Percentiles rank a stretch among this genome's conserved stretches.
Evolutionary conservation across 2,329 filamentous ascomycete genomes (phyloP).

Genomic region (Exophiala dermatitidis): DNA sequence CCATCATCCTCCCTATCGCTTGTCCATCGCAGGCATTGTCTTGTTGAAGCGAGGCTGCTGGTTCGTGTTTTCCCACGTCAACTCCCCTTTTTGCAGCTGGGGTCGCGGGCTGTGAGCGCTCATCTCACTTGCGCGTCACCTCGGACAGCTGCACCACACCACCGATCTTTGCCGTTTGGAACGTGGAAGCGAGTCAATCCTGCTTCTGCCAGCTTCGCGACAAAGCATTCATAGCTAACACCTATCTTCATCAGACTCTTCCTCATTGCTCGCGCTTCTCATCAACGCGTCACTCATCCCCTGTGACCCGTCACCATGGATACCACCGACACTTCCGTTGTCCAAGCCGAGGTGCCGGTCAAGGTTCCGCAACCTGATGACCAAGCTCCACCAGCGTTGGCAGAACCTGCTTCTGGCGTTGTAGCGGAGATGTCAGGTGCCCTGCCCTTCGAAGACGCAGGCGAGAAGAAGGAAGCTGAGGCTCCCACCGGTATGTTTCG

Average conservation of each 20-base stretch:
- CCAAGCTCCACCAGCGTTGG: conserved; percentile 22
- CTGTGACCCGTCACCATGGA: conserved; percentile 12
- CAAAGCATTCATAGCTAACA: conserved; percentile 6
- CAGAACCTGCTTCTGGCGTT: conserved; percentile 23
- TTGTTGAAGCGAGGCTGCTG: conserved; percentile 7
- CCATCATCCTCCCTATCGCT: conserved; percentile 15
- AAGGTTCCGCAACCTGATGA: conserved; percentile 24
- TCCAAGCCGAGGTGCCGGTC: conserved; percentile 21
- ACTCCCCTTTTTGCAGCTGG: neutral
- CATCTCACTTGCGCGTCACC: conserved; percentile 1
- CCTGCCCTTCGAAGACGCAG: conserved; percentile 34
- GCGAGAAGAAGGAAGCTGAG: conserved; percentile 30
- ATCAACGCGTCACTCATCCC: conserved; percentile 13
- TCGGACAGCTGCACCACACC: neutral
- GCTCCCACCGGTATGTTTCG: conserved; percentile 24
- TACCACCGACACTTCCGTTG: conserved; percentile 6
- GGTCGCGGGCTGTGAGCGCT: neutral
- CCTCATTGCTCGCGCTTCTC: neutral
- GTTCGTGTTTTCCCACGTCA: conserved; percentile 10
- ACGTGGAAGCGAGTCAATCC: neutral
- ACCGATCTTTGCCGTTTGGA: conserved; percentile 1
- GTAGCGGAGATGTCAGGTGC: conserved; percentile 25
- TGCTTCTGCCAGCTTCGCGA: neutral
- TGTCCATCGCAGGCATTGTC: conserved; percentile 7
- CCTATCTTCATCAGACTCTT: conserved; percentile 1